Evolutionary conservation across 1,284 basidiomycete genomes (phyloP), one percentile per base, ranked within the genome.

Genomic region (Microbotryum silenes-acaulis): DNA sequence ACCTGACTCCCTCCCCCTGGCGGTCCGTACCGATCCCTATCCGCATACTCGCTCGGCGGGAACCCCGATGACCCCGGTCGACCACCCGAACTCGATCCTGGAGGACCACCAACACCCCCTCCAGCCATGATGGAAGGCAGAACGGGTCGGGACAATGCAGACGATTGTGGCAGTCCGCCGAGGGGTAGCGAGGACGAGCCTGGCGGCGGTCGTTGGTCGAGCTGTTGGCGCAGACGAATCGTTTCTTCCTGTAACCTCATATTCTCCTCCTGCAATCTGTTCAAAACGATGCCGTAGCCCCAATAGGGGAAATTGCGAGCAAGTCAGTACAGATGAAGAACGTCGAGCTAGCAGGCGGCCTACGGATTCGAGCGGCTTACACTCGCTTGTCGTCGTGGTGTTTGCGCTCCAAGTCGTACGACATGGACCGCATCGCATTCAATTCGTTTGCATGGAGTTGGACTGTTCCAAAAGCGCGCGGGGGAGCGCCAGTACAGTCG

Each of bases 371-470:
- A 27, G 27, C 27, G 16, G 75, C 79, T 67, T 57, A 80, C 76
- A 85, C 81, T 70, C 82, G 80, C 50, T 86, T 81, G 65, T 87
- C 81, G 74, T 85, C 85, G 62, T 79, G 79, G 68, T 90, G 87
- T 63, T 84, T 81, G 20, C 81, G 79, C 72, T 90, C 88, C 58
- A 91, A 83, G 60, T 89, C 87, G 73, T 87, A 87, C 44, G 89
- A 79, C 52, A 84, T 82, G 72, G 87, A 83, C 63, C 86, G 80
- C 71, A 89, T 86, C 73, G 84, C 79, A 64, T 83, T 84, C 61
- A 88, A 77, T 73, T 88, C 87, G 70, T 82, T 83, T 70, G 87
- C 81, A 74, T 89, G 87, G 59, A 79, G 78, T 21, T 80, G 79
- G 63, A 87, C 87, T 88, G 70, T n/a, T 20, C 9, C 18, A 57